phyloP scores from a whole-genome alignment of 306 rosid species.

The Lupinus albus region DNA sequence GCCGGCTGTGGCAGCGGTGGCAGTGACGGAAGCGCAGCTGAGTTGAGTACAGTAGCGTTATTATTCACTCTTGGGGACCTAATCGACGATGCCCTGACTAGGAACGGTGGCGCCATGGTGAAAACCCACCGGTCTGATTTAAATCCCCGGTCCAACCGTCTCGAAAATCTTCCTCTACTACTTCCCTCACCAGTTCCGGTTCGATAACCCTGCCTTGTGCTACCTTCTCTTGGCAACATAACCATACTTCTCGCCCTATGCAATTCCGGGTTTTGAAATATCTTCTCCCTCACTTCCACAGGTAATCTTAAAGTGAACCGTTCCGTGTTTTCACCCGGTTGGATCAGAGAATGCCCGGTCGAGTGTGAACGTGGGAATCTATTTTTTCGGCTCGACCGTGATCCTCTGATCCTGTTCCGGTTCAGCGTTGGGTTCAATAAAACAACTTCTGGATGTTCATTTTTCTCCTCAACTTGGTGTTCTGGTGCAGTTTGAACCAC shows the following conservation, averaged over 20 bases:
- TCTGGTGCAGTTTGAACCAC: constrained; percentile 18
- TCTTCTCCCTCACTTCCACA: constrained; percentile 65
- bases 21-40: constrained; percentile 3
- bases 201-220: constrained; percentile 68
- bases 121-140: constrained; percentile 84
- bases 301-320: constrained; percentile 85
- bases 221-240: constrained; percentile 59
- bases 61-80: constrained; percentile 57
- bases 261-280: constrained; percentile 55
- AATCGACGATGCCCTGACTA: constrained; percentile 68
- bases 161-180: constrained; percentile 51
- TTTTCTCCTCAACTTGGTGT: not conserved
- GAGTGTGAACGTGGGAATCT: constrained; percentile 78
- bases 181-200: constrained; percentile 59
- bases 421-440: constrained; percentile 48
- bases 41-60: constrained; percentile 46
- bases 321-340: constrained; percentile 79
- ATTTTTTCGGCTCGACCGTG: constrained; percentile 53
- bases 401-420: constrained; percentile 58
- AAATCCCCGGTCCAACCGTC: constrained; percentile 48
- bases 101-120: constrained; percentile 68
- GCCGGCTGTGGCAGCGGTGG: not conserved
- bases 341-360: constrained; percentile 82
- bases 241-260: constrained; percentile 72
- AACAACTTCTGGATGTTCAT: constrained; percentile 42